Evolutionary conservation across 192 early-diverging fungal genomes (phyloP), one percentile per base, ranked within the genome.

Genomic region (Entomortierella parvispora): DNA sequence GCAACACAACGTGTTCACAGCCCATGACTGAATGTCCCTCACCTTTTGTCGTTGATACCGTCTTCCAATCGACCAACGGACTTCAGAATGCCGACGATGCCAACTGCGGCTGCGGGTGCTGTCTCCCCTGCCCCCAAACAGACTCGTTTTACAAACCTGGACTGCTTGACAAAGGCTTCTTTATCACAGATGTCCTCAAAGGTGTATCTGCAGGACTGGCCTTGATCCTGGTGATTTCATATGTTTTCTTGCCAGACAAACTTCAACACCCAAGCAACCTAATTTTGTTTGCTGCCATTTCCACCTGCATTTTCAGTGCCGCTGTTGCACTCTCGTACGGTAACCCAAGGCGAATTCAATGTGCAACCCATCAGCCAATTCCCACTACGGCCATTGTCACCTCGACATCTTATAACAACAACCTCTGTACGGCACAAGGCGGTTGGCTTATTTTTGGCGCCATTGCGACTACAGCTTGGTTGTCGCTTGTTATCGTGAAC

Each of bases 41-140:
- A 12, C 82, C 82, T 4, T 84, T 84, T 29, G 31, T 82, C 11
- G 51, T 28, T 11, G 82, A 84, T 50, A 55, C 61, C 2, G 32
- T 64, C 0, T 70, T 78, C 34, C 31, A 51, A 18, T 4, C 34
- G 3, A 53, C 68, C 3, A 43, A 53, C 20, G 80, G 77, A n/a
- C 68, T 60, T 17, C 61, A 43, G 20, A 65, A 67, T 17, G 53
- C 77, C 4, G 45, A 68, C 22, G 74, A 60, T 53, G n/a, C 15
- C 18, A 45, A 54, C 33, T 71, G 65, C n/a, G 69, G 68, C 15
- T 54, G 63, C 28, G 83, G 83, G 48, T 84, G 83, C 45, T 82
- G 81, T 52, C 57, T 82, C 23, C 83, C 81, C 31, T 84, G 83
- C 53, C 83, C 83, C 12, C 66, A 65, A 17, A 81, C 81, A 49